These are phyloP conservation scores for Acidiella bohemica DNA, from an alignment of 495 filamentous ascomycete genomes.

Conservation along the genomic window DNA sequence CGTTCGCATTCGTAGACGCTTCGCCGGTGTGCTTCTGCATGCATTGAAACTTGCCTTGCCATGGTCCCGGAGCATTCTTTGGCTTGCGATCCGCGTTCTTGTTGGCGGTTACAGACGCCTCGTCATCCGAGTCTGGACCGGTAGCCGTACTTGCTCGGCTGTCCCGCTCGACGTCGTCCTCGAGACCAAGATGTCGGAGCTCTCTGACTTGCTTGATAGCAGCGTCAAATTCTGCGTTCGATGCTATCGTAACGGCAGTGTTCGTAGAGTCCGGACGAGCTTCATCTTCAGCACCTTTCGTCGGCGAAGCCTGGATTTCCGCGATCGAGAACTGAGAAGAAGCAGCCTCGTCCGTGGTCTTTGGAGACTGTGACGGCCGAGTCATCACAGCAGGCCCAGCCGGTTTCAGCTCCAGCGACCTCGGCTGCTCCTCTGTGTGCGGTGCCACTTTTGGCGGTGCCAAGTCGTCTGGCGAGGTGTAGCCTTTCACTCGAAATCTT, in stretches of 20 bases:
- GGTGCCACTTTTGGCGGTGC: background rate
- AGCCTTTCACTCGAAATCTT: conserved; percentile 36
- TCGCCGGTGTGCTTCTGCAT: conserved; percentile 46
- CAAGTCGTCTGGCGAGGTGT: background rate
- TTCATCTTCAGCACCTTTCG: background rate
- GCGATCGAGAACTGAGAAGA: background rate
- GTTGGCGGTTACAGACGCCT: conserved; percentile 5
- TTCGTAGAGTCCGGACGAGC: background rate
- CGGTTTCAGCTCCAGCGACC: conserved; percentile 22
- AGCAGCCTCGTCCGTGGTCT: conserved; percentile 4
- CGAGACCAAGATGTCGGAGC: conserved; percentile 36
- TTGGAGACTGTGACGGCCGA: conserved; percentile 18
- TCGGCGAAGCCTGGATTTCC: background rate
- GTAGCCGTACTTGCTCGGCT: conserved; percentile 15
- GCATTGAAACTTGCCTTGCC: conserved; percentile 48
- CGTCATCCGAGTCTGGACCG: conserved; percentile 17
- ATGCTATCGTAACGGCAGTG: background rate
- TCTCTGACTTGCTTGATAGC: conserved; percentile 44
- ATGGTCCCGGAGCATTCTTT: background rate
- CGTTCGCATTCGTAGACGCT: conserved; percentile 47
- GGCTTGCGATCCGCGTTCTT: background rate
- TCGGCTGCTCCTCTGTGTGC: conserved; percentile 4
- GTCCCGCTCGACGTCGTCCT: conserved; percentile 21
- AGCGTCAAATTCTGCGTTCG: conserved; percentile 41
- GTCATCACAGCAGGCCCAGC: conserved; percentile 8